Evolutionary conservation across 306 rosid genomes (phyloP).

Genomic region (Trifolium pratense): DNA sequence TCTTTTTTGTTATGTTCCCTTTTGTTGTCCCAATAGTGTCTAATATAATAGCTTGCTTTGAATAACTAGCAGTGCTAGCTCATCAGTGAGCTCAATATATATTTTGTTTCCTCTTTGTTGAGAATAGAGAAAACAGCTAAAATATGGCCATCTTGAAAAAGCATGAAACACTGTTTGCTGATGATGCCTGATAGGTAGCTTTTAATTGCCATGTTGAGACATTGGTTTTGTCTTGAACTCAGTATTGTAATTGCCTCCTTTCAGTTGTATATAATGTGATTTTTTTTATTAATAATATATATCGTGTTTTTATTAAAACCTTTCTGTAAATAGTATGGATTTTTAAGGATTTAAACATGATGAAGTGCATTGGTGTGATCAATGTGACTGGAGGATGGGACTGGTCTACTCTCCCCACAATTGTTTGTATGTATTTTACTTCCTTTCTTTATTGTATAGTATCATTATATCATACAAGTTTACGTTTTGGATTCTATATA

Average conservation of each 20-base stretch:
- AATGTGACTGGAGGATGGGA: slow-evolving; percentile 72
- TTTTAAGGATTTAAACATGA: too few species aligned
- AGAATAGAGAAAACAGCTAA: slow-evolving; percentile 33
- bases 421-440: slow-evolving; percentile 85
- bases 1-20: slow-evolving; percentile 29
- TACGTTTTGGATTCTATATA: background rate
- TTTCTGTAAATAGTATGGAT: slow-evolving; percentile 19
- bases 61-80: slow-evolving; percentile 47
- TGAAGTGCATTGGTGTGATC: background rate
- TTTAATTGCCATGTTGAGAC: too few species aligned
- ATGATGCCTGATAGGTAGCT: too few species aligned
- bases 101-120: slow-evolving; percentile 45
- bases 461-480: background rate
- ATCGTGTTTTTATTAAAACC: too few species aligned
- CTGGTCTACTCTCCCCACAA: slow-evolving; percentile 95
- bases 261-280: too few species aligned
- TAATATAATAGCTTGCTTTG: slow-evolving; percentile 48
- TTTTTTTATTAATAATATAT: too few species aligned
- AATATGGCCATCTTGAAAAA: slow-evolving; percentile 42
- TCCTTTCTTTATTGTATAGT: background rate
- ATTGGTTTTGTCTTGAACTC: too few species aligned
- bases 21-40: slow-evolving; percentile 38
- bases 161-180: slow-evolving; percentile 42
- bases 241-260: too few species aligned
- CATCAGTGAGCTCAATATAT: slow-evolving; percentile 34